Conservation (phyloP, 495 filamentous ascomycete species). For the Antarctomyces pellizariae region DNA sequence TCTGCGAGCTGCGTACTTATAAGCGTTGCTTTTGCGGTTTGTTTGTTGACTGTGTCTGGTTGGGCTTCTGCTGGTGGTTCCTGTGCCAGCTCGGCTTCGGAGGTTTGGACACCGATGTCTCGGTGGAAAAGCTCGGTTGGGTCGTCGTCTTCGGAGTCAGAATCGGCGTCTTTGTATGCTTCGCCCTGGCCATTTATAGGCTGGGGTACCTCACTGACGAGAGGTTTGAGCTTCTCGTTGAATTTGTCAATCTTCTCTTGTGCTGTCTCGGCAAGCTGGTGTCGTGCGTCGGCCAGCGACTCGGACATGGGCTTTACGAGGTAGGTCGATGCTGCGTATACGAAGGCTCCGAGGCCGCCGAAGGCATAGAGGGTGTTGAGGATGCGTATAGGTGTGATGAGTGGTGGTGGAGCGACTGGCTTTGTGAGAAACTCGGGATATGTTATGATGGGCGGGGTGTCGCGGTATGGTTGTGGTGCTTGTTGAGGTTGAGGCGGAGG, state of each 20-base stretch:
- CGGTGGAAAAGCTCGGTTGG: constrained; percentile 80
- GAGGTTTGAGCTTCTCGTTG: constrained; percentile 46
- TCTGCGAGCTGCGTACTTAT: constrained; percentile 28
- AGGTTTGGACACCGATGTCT: constrained; percentile 74
- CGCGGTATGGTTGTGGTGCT: constrained; percentile 17
- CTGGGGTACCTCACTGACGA: constrained; percentile 32
- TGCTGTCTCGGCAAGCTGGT: constrained; percentile 48
- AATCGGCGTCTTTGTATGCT: constrained; percentile 16
- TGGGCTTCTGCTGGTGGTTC: constrained; percentile 1
- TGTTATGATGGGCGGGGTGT: constrained; percentile 75
- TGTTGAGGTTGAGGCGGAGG: constrained; percentile 1
- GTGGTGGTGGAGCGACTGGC: constrained; percentile 32
- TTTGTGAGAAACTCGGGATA: constrained; percentile 86
- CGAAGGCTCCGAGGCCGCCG: constrained; percentile 37
- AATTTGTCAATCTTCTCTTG: constrained; percentile 38
- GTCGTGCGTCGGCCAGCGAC: constrained; percentile 50
- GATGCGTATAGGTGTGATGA: constrained; percentile 53
- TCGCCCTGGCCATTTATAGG: constrained; percentile 2
- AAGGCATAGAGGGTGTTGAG: constrained; percentile 60
- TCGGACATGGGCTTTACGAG: constrained; percentile 66
- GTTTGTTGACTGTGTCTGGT: constrained; percentile 22
- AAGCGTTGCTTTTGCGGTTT: constrained; percentile 16
- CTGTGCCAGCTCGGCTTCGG: constrained; percentile 16
- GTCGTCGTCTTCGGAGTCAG: constrained; percentile 25
- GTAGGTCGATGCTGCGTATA: constrained; percentile 67